phyloP scores from a whole-genome alignment of 345 rosid genomes.

The Camelina neglecta region DNA sequence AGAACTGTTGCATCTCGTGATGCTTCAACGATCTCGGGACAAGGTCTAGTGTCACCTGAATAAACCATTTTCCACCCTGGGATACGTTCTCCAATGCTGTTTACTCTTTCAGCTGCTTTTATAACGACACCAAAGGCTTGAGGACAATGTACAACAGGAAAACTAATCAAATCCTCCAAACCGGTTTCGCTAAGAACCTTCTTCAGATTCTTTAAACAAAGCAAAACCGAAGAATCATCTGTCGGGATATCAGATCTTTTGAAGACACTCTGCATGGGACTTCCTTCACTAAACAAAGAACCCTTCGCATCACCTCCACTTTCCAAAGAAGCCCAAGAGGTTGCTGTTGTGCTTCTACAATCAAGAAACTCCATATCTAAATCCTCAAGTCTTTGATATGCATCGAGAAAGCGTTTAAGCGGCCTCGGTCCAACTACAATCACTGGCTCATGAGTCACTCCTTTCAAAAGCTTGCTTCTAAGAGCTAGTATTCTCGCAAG shows the following conservation, averaged over 20 bases:
- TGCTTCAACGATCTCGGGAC: conserved; percentile 73
- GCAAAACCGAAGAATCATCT: conserved; percentile 50
- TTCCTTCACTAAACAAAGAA: conserved; percentile 64
- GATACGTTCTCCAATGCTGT: conserved; percentile 65
- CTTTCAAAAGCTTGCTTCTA: conserved; percentile 72
- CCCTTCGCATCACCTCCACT: conserved; percentile 34
- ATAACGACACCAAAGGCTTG: conserved; percentile 81
- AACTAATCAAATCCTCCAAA: conserved; percentile 68
- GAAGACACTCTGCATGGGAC: conserved; percentile 75
- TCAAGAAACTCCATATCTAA: conserved; percentile 90
- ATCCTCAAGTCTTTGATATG: conserved; percentile 89
- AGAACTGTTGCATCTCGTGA: conserved; percentile 84
- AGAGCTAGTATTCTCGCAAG: conserved; percentile 85
- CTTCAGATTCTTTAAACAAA: conserved; percentile 58
- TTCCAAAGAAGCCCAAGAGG: conserved; percentile 65
- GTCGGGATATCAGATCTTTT: conserved; percentile 53
- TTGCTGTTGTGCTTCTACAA: conserved; percentile 71
- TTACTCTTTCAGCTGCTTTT: conserved; percentile 73
- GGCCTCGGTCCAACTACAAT: conserved; percentile 79
- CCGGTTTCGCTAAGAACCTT: conserved; percentile 66
- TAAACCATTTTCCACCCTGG: conserved; percentile 96
- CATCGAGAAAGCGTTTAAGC: conserved; percentile 81
- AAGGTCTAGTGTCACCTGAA: conserved; percentile 97
- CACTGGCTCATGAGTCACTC: conserved; percentile 69
- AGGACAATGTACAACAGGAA: conserved; percentile 96